Base-by-base conservation (phyloP, 345 rosid species). In the Litchi chinensis region DNA sequence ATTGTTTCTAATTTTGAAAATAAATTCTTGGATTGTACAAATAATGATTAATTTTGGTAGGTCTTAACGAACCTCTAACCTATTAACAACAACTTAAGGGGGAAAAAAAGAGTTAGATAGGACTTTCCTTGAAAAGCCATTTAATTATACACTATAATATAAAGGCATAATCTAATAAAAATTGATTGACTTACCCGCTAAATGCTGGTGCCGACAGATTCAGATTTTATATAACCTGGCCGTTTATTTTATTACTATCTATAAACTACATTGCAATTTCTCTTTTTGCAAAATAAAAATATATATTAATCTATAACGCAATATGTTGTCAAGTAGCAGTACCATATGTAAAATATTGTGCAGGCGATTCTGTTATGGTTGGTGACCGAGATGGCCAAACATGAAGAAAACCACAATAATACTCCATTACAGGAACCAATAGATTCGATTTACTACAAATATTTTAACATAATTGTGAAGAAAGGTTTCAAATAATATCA, bases 371-470 rank as follows among this genome's bases (percentile, higher is more conserved):
- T 66, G 86, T 83, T 82, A 86, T 81, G 87, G 88, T 88, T 80
- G 88, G 88, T 85, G 74, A 85, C 83, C 88, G 78, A 81, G 37
- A 81, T 78, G 75, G 86, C 85, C 87, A 80, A 86, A 84, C 83
- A 80, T 40, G 77, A 15, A 85, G 81, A 87, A 85, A 85, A 37
- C 80, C 71, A 66, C 76, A 48, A 46, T 22, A 15, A 16, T 15
- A 40, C 8, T 44, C 18, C 32, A 11, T 6, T 71, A 3, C 13
- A 60, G 40, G 19, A 19, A 65, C 66, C 73, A 63, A 54, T 46
- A 10, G 48, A 10, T 64, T 52, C 70, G 9, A 73, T 75, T 65
- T 75, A 82, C 75, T 71, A 4, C 67, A 10, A 19, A 10, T n/a
- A 75, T 65, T 65, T 19, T 44, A 65, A 65, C 37, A 75, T 37